Base-by-base conservation (phyloP, 1,139 yeast genomes). In the Diutina rugosa region DNA sequence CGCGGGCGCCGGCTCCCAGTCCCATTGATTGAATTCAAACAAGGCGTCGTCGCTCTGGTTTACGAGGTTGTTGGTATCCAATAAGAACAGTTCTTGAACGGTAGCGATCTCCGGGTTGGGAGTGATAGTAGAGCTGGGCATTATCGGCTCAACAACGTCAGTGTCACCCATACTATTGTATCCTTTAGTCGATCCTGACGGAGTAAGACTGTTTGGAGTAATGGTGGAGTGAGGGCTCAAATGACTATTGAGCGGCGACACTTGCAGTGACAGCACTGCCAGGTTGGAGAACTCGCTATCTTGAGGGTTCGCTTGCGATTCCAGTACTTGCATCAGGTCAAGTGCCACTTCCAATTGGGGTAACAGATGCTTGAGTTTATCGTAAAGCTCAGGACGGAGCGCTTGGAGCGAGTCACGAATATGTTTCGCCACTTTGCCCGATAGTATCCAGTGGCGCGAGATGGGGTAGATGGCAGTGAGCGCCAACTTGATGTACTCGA, bases 401-500 rank as follows among this genome's bases (percentile, higher is more conserved):
- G 67, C 67, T 6, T 65, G 63, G 10, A 70, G 61, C 4, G 71
- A 74, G 26, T 77, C 81, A 58, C 74, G 65, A 30, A 78, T 71
- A 60, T 78, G 79, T 44, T 67, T 69, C 7, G 74, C 72, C 55
- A 78, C 64, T 59, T 76, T 77, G 1, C 76, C 72, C n/a, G 81
- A 74, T 44, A 78, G 63, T 21, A 72, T 70, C 79, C 81, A 78
- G 59, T 77, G 81, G 18, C 70, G 63, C 0, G 80, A 74, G 32
- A 77, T 76, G 55, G 77, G 77, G 56, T 70, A 71, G 16, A 76
- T 73, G 4, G 80, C 79, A 4, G 76, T 74, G 10, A 78, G 64
- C 46, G 78, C 78, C 35, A 78, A 65, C 59, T 74, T 75, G 60
- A 78, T 72, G 59, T 76, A 77, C 59, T 78, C 80, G n/a, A 75